Evolutionary conservation across 2,329 filamentous ascomycete species (phyloP).

Genomic region (Xylaria digitata): DNA sequence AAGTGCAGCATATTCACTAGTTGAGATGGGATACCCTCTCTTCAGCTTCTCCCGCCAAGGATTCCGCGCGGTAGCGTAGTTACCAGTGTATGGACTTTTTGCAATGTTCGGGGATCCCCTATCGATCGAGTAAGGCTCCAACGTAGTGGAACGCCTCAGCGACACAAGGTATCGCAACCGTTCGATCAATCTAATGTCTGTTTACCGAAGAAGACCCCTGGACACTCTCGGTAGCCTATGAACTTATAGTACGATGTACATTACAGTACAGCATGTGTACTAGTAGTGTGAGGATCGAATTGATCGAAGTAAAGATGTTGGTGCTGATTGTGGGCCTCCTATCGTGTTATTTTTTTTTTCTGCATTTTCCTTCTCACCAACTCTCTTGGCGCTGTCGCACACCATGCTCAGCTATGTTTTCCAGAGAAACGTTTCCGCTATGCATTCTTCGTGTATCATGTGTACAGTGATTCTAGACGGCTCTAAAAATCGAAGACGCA

Average conservation of each 20-base stretch:
- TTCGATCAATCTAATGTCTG: conserved; percentile 22
- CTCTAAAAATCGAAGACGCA: conserved; percentile 7
- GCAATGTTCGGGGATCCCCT: conserved; percentile 16
- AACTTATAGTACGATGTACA: conserved; percentile 36
- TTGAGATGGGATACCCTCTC: neutral
- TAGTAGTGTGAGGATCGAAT: neutral
- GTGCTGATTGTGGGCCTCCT: conserved; percentile 26
- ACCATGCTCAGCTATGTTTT: conserved; percentile 23
- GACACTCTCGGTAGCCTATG: conserved; percentile 31
- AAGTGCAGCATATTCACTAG: neutral
- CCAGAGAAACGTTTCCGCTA: conserved; percentile 6
- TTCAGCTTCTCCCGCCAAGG: conserved; percentile 6
- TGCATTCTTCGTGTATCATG: conserved; percentile 11
- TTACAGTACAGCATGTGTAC: too few relatives aligned
- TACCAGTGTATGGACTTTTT: conserved; percentile 24
- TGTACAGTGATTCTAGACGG: conserved; percentile 18
- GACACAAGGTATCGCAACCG: conserved; percentile 17
- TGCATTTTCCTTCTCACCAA: conserved; percentile 6
- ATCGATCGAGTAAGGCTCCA: conserved; percentile 24
- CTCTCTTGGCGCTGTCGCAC: conserved; percentile 25
- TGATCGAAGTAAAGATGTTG: conserved; percentile 40
- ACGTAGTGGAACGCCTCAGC: conserved; percentile 24
- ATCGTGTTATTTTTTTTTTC: conserved; percentile 9
- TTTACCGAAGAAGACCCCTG: conserved; percentile 21
- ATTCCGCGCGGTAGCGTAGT: conserved; percentile 13